These are phyloP conservation scores for Suhomyces atakaporum DNA, from an alignment of 1,139 yeast genomes.

Conservation along the genomic window DNA sequence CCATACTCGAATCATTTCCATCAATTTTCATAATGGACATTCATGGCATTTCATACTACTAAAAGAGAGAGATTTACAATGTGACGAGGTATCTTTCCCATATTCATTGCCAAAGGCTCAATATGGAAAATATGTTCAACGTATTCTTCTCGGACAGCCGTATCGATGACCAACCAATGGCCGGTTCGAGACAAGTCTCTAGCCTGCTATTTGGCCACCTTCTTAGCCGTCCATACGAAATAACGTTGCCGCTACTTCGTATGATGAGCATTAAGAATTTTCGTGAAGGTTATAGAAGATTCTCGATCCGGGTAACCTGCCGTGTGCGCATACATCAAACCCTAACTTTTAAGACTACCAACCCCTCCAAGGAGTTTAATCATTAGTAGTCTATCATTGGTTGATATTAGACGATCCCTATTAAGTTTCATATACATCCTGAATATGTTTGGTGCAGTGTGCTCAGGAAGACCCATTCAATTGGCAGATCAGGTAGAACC, in stretches of 20 bases:
- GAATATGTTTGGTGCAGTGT: conserved; percentile 55
- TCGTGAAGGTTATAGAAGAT: conserved; percentile 7
- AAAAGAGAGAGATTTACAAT: too few relatives aligned
- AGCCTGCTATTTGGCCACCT: conserved; percentile 14
- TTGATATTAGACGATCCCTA: too few relatives aligned
- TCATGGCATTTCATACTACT: not conserved
- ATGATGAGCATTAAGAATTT: conserved; percentile 6
- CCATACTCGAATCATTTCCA: too few relatives aligned
- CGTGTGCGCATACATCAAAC: not conserved
- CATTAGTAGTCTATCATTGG: too few relatives aligned
- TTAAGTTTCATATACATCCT: too few relatives aligned
- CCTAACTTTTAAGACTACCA: not conserved
- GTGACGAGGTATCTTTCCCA: conserved; percentile 82
- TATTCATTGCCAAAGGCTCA: conserved; percentile 62
- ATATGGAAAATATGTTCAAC: conserved; percentile 83
- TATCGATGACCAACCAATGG: conserved; percentile 43
- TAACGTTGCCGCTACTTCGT: conserved; percentile 11
- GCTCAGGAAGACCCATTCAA: conserved; percentile 59
- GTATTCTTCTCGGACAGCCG: conserved; percentile 64
- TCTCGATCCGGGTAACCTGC: conserved; percentile 17
- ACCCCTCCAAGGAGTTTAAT: too few relatives aligned
- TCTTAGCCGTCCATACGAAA: conserved; percentile 17
- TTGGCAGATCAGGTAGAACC: conserved; percentile 63
- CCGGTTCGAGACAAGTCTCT: conserved; percentile 1
- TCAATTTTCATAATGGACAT: too few relatives aligned